A percentile compares a stretch with the other conserved stretches of the same genome.
These are phyloP conservation scores for Platanthera zijinensis DNA, from an alignment of 106 monocot species.

Conservation along the genomic window DNA sequence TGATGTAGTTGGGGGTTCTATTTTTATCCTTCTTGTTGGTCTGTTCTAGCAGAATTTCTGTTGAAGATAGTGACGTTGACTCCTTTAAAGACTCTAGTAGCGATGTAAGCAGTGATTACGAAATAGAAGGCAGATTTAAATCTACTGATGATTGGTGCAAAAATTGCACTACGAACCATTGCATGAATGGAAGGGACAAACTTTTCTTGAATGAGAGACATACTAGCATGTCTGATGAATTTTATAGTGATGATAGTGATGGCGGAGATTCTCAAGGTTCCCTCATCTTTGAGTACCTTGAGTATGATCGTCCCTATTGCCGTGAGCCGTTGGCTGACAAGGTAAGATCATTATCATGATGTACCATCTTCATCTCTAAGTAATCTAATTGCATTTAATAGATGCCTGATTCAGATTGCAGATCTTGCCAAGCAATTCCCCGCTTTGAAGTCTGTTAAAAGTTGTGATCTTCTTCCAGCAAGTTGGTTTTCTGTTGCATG, in stretches of 20 bases:
- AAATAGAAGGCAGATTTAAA: conserved; percentile 38
- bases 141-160: conserved; percentile 18
- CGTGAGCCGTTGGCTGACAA: conserved; percentile 74
- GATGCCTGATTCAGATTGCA: conserved; percentile 28
- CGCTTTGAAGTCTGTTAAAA: conserved; percentile 40
- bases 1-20: neutral
- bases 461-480: conserved; percentile 57
- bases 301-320: conserved; percentile 46
- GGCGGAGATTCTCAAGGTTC: conserved; percentile 27
- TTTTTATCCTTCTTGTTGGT: neutral
- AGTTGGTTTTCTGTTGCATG: conserved; percentile 91
- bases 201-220: conserved; percentile 27
- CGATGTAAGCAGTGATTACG: conserved; percentile 65
- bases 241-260: conserved; percentile 56
- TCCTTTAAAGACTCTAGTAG: conserved; percentile 49
- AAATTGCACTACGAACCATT: conserved; percentile 3
- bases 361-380: neutral
- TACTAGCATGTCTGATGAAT: conserved; percentile 21
- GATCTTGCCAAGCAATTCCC: conserved; percentile 49
- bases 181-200: conserved; percentile 16
- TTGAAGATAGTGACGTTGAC: conserved; percentile 51
- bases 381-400: conserved; percentile 8
- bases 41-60: conserved; percentile 21
- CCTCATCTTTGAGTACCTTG: conserved; percentile 57
- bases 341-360: conserved; percentile 18